A percentile compares a stretch with the other conserved stretches of the same genome.
These are phyloP conservation scores for Aspergillus ellipticus DNA, from an alignment of 495 filamentous ascomycete species.

Conservation along the genomic window DNA sequence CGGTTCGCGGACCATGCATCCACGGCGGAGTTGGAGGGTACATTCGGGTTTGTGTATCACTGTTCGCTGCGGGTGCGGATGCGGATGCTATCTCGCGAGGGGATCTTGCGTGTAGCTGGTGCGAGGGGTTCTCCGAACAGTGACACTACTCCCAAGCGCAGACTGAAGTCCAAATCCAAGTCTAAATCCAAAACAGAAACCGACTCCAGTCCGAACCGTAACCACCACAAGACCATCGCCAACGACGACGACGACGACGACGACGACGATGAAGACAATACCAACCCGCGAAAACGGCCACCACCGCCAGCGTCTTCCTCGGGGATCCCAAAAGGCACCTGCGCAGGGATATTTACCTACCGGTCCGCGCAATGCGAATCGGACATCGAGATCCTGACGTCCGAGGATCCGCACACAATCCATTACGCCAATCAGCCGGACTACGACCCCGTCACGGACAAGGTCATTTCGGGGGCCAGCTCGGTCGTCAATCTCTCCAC, in stretches of 20 bases:
- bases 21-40: constrained; percentile 62
- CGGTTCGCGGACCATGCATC: constrained; percentile 55
- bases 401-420: constrained; percentile 49
- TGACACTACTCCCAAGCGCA: constrained; percentile 29
- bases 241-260: too few relatives aligned
- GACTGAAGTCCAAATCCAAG: constrained; percentile 12
- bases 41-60: constrained; percentile 49
- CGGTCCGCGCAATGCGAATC: constrained; percentile 61
- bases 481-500: constrained; percentile 28
- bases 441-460: constrained; percentile 33
- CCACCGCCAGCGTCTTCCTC: too few relatives aligned
- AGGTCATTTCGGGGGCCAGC: constrained; percentile 34
- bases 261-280: too few relatives aligned
- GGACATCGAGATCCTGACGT: constrained; percentile 73
- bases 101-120: constrained; percentile 14
- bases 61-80: constrained; percentile 60
- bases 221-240: too few relatives aligned
- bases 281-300: too few relatives aligned
- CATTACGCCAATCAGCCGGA: constrained; percentile 76
- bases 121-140: background rate
- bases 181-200: too few relatives aligned
- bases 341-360: constrained; percentile 71
- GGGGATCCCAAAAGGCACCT: too few relatives aligned
- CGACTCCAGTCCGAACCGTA: background rate
- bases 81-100: constrained; percentile 25